Percentiles rank a stretch among this genome's conserved stretches.
phyloP scores from a whole-genome alignment of 345 rosid species.

The Litchi chinensis region DNA sequence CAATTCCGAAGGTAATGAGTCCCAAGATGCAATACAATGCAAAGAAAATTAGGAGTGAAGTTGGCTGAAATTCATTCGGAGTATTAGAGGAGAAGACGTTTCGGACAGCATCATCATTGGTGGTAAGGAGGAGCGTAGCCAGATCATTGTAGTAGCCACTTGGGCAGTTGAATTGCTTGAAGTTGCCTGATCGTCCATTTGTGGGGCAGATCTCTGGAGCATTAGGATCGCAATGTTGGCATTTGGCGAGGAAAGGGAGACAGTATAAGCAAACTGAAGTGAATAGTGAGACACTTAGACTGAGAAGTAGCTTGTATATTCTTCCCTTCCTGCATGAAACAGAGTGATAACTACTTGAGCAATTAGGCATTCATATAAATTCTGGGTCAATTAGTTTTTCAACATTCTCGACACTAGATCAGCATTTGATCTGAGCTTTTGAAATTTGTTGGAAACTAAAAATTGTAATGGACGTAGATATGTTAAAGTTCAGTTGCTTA shows the following conservation, averaged over 20 bases:
- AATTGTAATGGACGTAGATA: not conserved
- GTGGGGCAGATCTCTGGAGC: slow-evolving; percentile 61
- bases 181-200: slow-evolving; percentile 68
- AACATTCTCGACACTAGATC: not conserved
- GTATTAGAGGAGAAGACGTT: slow-evolving; percentile 83
- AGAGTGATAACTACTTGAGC: slow-evolving; percentile 1
- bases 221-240: slow-evolving; percentile 66
- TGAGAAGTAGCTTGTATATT: slow-evolving; percentile 74
- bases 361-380: not conserved
- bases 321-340: slow-evolving; percentile 72
- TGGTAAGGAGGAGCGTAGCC: slow-evolving; percentile 85
- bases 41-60: slow-evolving; percentile 72
- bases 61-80: slow-evolving; percentile 51
- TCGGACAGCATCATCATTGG: slow-evolving; percentile 91
- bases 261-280: slow-evolving; percentile 78
- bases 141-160: slow-evolving; percentile 86
- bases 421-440: not conserved
- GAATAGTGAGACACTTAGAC: slow-evolving; percentile 68
- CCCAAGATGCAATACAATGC: slow-evolving; percentile 73
- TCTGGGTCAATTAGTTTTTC: not conserved
- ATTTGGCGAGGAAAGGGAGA: slow-evolving; percentile 79
- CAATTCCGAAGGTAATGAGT: slow-evolving; percentile 85
- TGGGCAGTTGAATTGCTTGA: slow-evolving; percentile 91
- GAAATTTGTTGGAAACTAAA: not conserved
- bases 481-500: slow-evolving; percentile 38